Evolutionary conservation across 1,139 yeast genomes (phyloP).

Genomic region (Suhomyces kunorum): DNA sequence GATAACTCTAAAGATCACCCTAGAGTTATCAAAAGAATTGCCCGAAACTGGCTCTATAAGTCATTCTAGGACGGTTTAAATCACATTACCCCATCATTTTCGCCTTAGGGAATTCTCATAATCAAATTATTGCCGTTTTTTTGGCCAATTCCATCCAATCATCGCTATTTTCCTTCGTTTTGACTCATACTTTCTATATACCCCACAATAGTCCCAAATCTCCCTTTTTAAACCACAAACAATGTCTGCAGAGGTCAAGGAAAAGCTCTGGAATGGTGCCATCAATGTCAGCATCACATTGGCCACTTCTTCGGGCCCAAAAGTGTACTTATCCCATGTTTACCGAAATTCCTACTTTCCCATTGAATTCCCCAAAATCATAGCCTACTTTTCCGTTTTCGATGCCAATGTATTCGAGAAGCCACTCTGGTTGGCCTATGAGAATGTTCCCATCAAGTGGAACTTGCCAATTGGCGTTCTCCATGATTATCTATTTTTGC

Average conservation of each 20-base stretch:
- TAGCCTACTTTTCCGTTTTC: conserved; percentile 45
- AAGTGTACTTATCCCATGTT: conserved; percentile 27
- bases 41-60: no score
- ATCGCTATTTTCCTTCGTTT: no score
- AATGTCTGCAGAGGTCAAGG: conserved; percentile 24
- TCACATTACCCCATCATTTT: no score
- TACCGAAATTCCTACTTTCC: conserved; percentile 63
- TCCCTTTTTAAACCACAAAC: neutral
- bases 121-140: no score
- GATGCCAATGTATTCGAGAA: conserved; percentile 29
- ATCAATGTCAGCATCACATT: conserved; percentile 46
- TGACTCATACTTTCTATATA: neutral
- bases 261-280: conserved; percentile 56
- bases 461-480: conserved; percentile 75
- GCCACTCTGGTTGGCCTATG: conserved; percentile 67
- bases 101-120: no score
- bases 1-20: no score
- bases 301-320: conserved; percentile 7
- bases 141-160: no score
- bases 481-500: conserved; percentile 51
- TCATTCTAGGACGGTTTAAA: no score
- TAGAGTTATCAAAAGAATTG: no score
- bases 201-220: neutral
- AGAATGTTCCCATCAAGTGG: conserved; percentile 70
- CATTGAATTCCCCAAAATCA: conserved; percentile 40